Evolutionary conservation across 2,329 filamentous ascomycete genomes (phyloP), one percentile per base, ranked within the genome.

Genomic region (Achaetomium macrosporum): DNA sequence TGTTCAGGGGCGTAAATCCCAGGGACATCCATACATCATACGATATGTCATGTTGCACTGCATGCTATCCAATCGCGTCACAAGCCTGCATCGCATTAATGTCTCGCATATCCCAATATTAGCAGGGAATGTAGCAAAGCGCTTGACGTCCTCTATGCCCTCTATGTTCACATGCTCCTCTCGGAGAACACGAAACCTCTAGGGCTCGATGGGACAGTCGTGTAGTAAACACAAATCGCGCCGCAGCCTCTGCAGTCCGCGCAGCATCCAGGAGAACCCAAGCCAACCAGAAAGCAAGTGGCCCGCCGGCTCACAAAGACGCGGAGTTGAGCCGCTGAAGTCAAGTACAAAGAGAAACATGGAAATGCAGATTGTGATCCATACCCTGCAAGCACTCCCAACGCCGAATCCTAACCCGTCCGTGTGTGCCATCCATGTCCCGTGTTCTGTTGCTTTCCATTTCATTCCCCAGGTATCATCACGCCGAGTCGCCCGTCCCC

Each of bases 401-500:
- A 48, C 10, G n/a, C 25, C 35, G 15, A 35, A 30, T 17, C 19
- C 33, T 33, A 33, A 19, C 4, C 44, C 39, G 4, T 9, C 42
- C 17, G 40, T 42, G 29, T n/a, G 31, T 36, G 25, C 35, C 37
- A 15, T 36, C 40, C 35, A 3, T 25, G 17, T 36, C 16, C 40
- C 20, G 35, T 17, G 13, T 41, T 8, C 25, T 39, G 15, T 6
- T 6, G 36, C 13, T 39, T 33, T 17, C 52, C 40, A 40, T 37
- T 37, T 35, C 39, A 12, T 39, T 44, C 9, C 52, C 12, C 10
- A 49, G 51, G 45, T 53, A 53, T 53, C 51, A 49, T 10, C 7
- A 41, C 15, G 1, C 10, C 13, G 13, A 30, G n/a, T 13, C 8
- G 19, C 37, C 42, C 10, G 13, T 17, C 47, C 37, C 43, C 45